These are phyloP conservation scores for Glaciozyma martinii DNA, from an alignment of 768 basidiomycete genomes.

Conservation along the genomic window DNA sequence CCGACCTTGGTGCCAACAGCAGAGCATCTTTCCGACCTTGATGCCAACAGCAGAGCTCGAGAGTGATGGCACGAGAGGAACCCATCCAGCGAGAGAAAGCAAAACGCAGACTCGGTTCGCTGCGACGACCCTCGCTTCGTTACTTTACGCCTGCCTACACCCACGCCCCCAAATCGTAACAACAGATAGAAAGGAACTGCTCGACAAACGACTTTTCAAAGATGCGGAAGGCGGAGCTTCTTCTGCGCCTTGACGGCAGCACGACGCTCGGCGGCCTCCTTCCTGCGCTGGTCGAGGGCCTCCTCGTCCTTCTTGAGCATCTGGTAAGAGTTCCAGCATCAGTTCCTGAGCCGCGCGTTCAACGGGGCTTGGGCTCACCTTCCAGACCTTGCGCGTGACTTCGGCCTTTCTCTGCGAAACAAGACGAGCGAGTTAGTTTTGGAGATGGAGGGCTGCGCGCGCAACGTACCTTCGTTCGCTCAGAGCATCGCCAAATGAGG, in stretches of 20 bases:
- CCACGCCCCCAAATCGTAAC: not conserved
- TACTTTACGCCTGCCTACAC: too few species aligned
- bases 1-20: too few species aligned
- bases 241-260: not conserved
- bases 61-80: too few species aligned
- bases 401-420: constrained; percentile 43
- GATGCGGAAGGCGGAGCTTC: not conserved
- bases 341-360: too few species aligned
- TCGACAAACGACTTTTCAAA: not conserved
- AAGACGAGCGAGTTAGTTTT: not conserved
- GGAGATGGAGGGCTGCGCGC: too few species aligned
- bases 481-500: constrained; percentile 64
- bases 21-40: too few species aligned
- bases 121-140: too few species aligned
- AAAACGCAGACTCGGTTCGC: too few species aligned
- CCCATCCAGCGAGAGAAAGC: too few species aligned
- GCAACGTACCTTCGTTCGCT: constrained; percentile 53
- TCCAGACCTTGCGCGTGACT: constrained; percentile 47
- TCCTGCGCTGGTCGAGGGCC: not conserved
- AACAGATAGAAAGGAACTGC: not conserved
- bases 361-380: not conserved
- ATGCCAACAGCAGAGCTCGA: too few species aligned
- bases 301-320: constrained; percentile 23
- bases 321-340: too few species aligned
- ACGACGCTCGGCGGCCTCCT: not conserved